These are phyloP conservation scores for Podospora anserina DNA, from an alignment of 495 filamentous ascomycete species.

Conservation along the genomic window DNA sequence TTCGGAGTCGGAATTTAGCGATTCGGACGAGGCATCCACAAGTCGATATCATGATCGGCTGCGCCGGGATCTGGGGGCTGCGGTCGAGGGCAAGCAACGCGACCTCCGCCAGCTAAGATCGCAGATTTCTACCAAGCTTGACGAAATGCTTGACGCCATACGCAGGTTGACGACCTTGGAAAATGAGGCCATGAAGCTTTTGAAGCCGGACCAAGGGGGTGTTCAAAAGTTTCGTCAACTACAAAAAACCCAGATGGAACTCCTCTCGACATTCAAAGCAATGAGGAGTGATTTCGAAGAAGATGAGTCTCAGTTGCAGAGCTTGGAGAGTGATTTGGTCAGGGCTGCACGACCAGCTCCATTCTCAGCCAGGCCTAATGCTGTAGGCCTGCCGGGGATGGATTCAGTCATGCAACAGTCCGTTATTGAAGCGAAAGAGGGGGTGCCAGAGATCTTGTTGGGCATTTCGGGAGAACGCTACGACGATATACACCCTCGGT, in stretches of 20 bases:
- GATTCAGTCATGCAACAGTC: not conserved
- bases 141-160: constrained; percentile 13
- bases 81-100: constrained; percentile 21
- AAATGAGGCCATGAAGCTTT: constrained; percentile 30
- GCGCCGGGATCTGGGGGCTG: constrained; percentile 17
- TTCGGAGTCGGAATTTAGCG: constrained; percentile 14
- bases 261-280: constrained; percentile 26
- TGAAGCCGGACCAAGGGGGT: constrained; percentile 23
- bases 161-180: constrained; percentile 13
- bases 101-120: constrained; percentile 15
- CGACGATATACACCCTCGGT: constrained; percentile 35
- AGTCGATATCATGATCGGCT: constrained; percentile 1
- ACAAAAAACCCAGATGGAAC: constrained; percentile 27
- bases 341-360: not conserved
- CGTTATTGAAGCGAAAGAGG: not conserved
- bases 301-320: constrained; percentile 23
- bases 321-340: constrained; percentile 25
- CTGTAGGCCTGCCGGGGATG: not conserved
- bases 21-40: constrained; percentile 12
- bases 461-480: constrained; percentile 29
- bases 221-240: constrained; percentile 22
- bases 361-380: not conserved
- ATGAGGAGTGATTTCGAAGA: constrained; percentile 25
- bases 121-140: constrained; percentile 21
- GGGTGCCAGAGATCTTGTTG: constrained; percentile 15